These are phyloP conservation scores for Phaffomyces antillensis DNA, from an alignment of 805 yeast genomes.

Conservation along the genomic window DNA sequence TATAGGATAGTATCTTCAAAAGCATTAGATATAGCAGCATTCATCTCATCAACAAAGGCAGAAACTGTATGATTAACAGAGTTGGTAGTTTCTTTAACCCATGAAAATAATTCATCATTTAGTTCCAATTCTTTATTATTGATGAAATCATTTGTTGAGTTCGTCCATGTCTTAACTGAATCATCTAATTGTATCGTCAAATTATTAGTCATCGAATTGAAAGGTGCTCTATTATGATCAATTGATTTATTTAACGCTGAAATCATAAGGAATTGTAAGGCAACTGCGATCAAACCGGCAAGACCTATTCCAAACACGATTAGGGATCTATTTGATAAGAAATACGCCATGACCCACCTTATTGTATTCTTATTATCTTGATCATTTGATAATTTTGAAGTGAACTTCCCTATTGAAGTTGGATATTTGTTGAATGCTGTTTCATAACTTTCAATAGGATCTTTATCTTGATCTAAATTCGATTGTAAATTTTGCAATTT, in stretches of 20 bases:
- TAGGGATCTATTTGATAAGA: constrained; percentile 46
- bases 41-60: constrained; percentile 51
- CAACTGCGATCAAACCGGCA: constrained; percentile 46
- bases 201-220: constrained; percentile 8
- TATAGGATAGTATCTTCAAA: constrained; percentile 68
- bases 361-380: constrained; percentile 18
- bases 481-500: constrained; percentile 31
- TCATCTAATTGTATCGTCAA: constrained; percentile 20
- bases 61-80: constrained; percentile 56
- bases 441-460: constrained; percentile 20
- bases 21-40: constrained; percentile 45
- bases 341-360: constrained; percentile 34
- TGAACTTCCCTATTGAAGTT: constrained; percentile 13
- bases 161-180: constrained; percentile 42
- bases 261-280: constrained; percentile 48
- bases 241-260: constrained; percentile 18
- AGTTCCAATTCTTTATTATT: constrained; percentile 39
- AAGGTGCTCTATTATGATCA: constrained; percentile 8
- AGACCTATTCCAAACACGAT: constrained; percentile 46
- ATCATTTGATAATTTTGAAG: constrained; percentile 5
- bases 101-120: constrained; percentile 61
- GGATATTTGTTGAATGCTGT: constrained; percentile 19
- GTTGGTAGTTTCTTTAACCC: constrained; percentile 50
- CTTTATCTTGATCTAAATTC: constrained; percentile 8
- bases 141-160: constrained; percentile 50